These are phyloP conservation scores for Tremellales sp. DNA, from an alignment of 1,284 basidiomycete species.

Conservation along the genomic window DNA sequence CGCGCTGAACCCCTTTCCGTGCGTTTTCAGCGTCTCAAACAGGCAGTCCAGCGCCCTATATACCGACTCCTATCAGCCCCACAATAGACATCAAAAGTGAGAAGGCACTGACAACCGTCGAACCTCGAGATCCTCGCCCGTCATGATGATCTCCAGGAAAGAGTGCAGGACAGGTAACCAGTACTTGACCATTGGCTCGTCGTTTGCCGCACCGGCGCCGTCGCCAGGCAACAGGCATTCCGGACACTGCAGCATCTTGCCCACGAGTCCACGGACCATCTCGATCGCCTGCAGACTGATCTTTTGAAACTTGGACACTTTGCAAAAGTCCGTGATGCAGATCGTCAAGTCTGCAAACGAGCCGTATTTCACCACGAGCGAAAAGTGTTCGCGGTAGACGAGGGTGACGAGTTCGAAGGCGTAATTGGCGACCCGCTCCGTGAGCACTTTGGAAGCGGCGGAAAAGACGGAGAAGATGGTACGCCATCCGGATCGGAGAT, in stretches of 20 bases:
- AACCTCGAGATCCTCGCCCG: constrained; percentile 97
- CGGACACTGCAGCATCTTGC: constrained; percentile 80
- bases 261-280: constrained; percentile 88
- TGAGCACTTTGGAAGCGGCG: constrained; percentile 88
- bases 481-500: constrained; percentile 96
- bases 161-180: constrained; percentile 97
- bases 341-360: constrained; percentile 94
- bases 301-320: constrained; percentile 98
- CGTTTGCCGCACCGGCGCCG: constrained; percentile 46
- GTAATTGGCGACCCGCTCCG: constrained; percentile 89
- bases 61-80: not conserved
- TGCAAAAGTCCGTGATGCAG: constrained; percentile 98
- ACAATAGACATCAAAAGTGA: not conserved
- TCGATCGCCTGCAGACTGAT: constrained; percentile 94
- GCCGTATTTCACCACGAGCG: constrained; percentile 84
- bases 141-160: constrained; percentile 99
- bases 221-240: constrained; percentile 63
- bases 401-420: constrained; percentile 95
- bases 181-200: constrained; percentile 86
- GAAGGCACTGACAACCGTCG: constrained; percentile 70
- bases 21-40: constrained; percentile 88
- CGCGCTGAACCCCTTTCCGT: constrained; percentile 79
- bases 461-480: constrained; percentile 99
- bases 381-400: constrained; percentile 86
- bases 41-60: constrained; percentile 87